Evolutionary conservation across 202 grass and related monocot species (phyloP).

Genomic region (Carex arenaria): DNA sequence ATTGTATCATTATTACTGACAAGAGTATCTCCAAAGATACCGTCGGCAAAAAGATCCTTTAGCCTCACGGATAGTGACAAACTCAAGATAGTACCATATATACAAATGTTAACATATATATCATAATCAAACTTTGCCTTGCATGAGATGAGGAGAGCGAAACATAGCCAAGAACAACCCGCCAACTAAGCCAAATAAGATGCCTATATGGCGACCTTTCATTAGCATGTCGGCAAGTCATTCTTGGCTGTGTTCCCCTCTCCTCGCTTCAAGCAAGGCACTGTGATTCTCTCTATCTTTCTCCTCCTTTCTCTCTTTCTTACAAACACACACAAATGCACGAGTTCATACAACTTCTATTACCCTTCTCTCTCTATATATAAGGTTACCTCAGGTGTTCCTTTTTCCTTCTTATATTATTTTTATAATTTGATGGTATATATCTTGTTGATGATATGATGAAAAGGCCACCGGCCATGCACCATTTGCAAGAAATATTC

Average conservation of each 20-base stretch:
- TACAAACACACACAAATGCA: not conserved
- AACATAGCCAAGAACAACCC: slow-evolving; percentile 72
- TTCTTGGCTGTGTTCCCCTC: slow-evolving; percentile 65
- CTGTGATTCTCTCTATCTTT: not conserved
- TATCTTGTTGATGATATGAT: not conserved
- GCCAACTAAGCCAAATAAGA: slow-evolving; percentile 29
- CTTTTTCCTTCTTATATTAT: not conserved
- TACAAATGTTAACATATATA: too few species aligned
- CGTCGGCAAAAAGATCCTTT: too few species aligned
- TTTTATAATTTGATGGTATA: not conserved
- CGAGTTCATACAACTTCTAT: not conserved
- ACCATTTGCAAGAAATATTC: not conserved
- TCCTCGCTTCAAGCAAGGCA: slow-evolving; percentile 48
- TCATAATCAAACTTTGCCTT: slow-evolving; percentile 28
- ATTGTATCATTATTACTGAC: too few species aligned
- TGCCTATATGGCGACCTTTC: not conserved
- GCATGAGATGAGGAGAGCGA: slow-evolving; percentile 63
- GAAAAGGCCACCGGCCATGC: not conserved
- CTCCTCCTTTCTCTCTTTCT: not conserved
- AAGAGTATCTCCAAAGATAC: too few species aligned
- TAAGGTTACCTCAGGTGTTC: not conserved
- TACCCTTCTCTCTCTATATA: not conserved
- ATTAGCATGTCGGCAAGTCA: slow-evolving; percentile 45
- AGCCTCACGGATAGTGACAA: too few species aligned
- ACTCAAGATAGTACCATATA: too few species aligned